Evolutionary conservation across 2,329 filamentous ascomycete species (phyloP), one percentile per base, ranked within the genome.

Genomic region (Emergomyces pasteurianus): DNA sequence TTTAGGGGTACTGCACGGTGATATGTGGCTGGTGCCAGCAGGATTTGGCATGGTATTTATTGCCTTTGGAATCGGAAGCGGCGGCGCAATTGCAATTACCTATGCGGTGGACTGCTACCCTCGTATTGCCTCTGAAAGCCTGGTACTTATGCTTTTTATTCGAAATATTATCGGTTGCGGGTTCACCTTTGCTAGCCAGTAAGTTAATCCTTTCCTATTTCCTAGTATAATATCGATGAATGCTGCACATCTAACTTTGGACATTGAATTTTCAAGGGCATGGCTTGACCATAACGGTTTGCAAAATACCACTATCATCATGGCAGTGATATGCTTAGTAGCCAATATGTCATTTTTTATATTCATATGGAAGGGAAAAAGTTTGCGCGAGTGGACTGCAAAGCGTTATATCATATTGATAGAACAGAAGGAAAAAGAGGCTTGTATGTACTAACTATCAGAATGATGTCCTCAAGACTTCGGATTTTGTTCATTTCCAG

Each of bases 141-240:
- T 70, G 61, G 70, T 68, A 12, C 68, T 72, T 18, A 70, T 76
- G 38, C 75, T 76, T 34, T 60, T 76, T 40, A 68, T 76, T 36
- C 67, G 75, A 1, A 77, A 77, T 63, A 71, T 71, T 0, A 72
- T 76, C 61, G 70, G 69, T 36, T 74, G 58, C 34, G 61, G 60
- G 6, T 66, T 73, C 47, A 65, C 62, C 28, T 72, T 72, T 60
- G 70, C 63, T 58, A 73, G 74, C 64, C 72, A 69, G n/a, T 62
- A 59, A 57, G 62, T 61, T 14, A 14, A 34, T 40, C 21, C 8
- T 16, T n/a, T n/a, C 28, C 40, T 1, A 10, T 43, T 40, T 14
- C 34, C n/a, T 16, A 18, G 2, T 16, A 36, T 31, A 14, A 3
- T n/a, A 49, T 50, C 3, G 18, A 18, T 58, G 23, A 31, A 31